Evolutionary conservation across 352 stramenopile genomes (phyloP).

Genomic region (Bremia lactucae): DNA sequence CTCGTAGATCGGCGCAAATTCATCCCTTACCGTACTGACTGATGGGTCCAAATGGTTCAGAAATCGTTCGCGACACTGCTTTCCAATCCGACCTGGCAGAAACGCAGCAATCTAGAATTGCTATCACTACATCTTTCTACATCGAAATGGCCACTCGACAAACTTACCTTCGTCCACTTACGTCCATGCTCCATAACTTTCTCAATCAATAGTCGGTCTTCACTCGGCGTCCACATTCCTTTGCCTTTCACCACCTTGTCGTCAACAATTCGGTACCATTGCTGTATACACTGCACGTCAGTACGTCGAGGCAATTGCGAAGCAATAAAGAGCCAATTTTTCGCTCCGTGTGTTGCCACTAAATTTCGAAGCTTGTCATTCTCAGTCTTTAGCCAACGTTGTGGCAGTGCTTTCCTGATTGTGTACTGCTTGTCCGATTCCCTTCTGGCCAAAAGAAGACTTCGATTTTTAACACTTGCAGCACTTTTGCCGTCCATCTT

Average conservation of each 20-base stretch:
- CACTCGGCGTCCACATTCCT: constrained; percentile 34
- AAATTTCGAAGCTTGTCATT: constrained; percentile 23
- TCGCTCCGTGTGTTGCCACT: constrained; percentile 34
- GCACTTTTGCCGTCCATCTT: constrained; percentile 27
- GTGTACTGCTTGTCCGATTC: background rate
- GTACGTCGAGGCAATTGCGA: constrained; percentile 56
- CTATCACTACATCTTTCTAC: background rate
- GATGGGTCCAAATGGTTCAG: constrained; percentile 46
- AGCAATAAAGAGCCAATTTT: constrained; percentile 66
- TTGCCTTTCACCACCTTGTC: constrained; percentile 45
- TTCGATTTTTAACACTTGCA: constrained; percentile 52
- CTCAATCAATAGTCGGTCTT: constrained; percentile 32
- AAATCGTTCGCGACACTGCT: constrained; percentile 67
- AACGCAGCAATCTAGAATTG: constrained; percentile 35
- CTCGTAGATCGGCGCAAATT: background rate
- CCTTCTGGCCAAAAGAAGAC: constrained; percentile 16
- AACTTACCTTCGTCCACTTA: constrained; percentile 48
- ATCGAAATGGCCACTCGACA: no score
- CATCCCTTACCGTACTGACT: constrained; percentile 28
- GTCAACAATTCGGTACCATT: constrained; percentile 57
- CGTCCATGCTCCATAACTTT: constrained; percentile 37
- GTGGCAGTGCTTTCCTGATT: constrained; percentile 4
- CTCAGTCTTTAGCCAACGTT: constrained; percentile 19
- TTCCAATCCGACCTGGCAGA: constrained; percentile 48
- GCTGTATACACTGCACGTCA: constrained; percentile 67